Base-by-base conservation (phyloP, 1,139 yeast species). In the Magnusiomyces sp. region DNA sequence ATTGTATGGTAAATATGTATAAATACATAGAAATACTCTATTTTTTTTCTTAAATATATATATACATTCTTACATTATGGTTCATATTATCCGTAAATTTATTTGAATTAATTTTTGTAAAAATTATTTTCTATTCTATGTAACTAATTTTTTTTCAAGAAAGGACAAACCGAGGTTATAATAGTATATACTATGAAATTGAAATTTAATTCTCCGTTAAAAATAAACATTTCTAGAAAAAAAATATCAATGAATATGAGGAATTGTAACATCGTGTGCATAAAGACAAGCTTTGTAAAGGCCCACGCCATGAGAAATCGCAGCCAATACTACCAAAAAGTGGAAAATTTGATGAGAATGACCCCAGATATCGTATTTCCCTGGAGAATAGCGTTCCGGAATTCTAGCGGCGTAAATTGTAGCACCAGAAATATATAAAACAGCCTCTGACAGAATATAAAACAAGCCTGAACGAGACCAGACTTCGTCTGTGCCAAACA, bases 271-370 rank as follows among this genome's bases (percentile, higher is more conserved):
- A 10, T 37, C 19, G 20, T 37, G 40, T 14, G 40, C 40, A 37
- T 14, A 14, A n/a, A 14, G 40, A 16, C 20, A 10, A 16, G 40
- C 40, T n/a, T 73, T 73, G n/a, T 79, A 61, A 38, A 88, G 68
- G 0, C 83, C 95, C 50, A 61, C 70, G 68, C 84, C 79, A 66
- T 89, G 97, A 54, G 84, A 81, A 52, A 70, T 71, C 0, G 95
- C 95, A 2, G 95, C 96, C 6, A 81, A 58, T 0, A 89, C 92
- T 2, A 90, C 96, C 61, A 85, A 67, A 2, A 85, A 68, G 64
- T 89, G 97, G 64, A 89, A 89, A 20, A 89, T 76, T 63, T 90
- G 97, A 64, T 89, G 97, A 2, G 95, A 84, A 57, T 86, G 85
- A 1, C 95, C 95, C 69, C 79, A 74, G 13, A 80, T 63, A 59